Base-by-base conservation (phyloP, 768 basidiomycete species). In the Leccinum imitatum region DNA sequence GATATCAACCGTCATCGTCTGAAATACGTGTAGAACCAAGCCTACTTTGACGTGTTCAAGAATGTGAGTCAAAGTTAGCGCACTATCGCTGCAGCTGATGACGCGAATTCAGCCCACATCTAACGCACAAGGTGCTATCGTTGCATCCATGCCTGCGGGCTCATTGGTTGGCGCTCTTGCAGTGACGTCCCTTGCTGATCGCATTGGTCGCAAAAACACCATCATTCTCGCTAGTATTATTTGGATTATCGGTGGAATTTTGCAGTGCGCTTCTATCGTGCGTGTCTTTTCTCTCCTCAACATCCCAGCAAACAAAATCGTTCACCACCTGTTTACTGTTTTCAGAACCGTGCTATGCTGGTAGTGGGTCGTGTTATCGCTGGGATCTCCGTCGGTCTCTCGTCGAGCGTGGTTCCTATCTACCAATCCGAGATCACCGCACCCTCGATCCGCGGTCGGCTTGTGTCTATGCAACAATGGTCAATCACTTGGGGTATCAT, bases 381-480 rank as follows among this genome's bases (percentile, higher is more conserved):
- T 27, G 89, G 89, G 44, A 61, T 87, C 47, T 82, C 88, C 4
- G 86, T 90, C 59, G 87, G 87, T 62, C 77, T 89, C 17, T 76
- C 86, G 37, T 86, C 84, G 62, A 80, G 83, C 33, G 79, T 87
- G 39, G 87, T 90, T 6, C 88, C 88, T 23, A 82, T 90, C 67
- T 89, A 89, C 67, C 88, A 90, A 73, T 86, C 87, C 37, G 87
- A 89, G 74, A 84, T 89, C 65, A 85, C 86, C n/a, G 80, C 84
- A 5, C 87, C 87, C 17, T 70, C 80, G 35, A 89, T 90, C 67
- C 86, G 88, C 67, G 90, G 89, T 33, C 85, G 87, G 27, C 80
- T 90, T 61, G 88, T 91, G 31, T 86, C 89, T 3, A 76, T 89
- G 59, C 89, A 91, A 69, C 89, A 91, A 79, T 90, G 88, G 84